Evolutionary conservation across 441 rosid genomes (phyloP), one percentile per base, ranked within the genome.

Genomic region (Erodium moschatum): DNA sequence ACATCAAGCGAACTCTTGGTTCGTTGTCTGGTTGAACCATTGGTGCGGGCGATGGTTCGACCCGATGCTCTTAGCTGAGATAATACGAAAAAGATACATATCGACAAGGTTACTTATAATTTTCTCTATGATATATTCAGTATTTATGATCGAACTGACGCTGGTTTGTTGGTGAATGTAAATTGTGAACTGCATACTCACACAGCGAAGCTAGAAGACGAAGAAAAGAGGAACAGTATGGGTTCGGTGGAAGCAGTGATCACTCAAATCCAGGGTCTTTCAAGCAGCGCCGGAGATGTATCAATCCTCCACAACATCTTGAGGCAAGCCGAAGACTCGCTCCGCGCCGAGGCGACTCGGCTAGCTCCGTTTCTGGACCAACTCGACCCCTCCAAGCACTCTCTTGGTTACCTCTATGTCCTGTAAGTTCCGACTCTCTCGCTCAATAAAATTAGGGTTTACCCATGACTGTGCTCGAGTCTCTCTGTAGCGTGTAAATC

Each of bases 381-480:
- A 75, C 97, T 94, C 66, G 97, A 94, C 74, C 92, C 97, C 5
- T 67, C 86, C 65, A 72, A 76, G 58, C 97, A 94, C 74, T 91
- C 99, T 72, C 94, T 94, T 67, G 97, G 99, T 69, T 94, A 88
- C 81, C 87, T 94, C 70, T 91, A 77, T 79, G 18, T 93, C 74
- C 83, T 93, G 98, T 93, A 79, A 75, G 81, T 79, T 61, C 11
- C 77, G 62, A 18, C 16, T 56, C 62, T 2, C 21, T 56, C 62
- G 21, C 62, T 8, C 24, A 56, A 18, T 12, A 56, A 6, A 3
- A 56, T 44, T 44, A 44, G 50, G 62, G 27, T 56, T 56, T 56
- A 8, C 21, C 7, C 12, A 56, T 8, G 4, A 56, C 62, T 56
- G 27, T 56, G 24, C 11, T 20, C 62, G 62, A 56, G 24, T 56